Percentiles rank a stretch among this genome's conserved stretches.
Conservation (phyloP, 2,329 filamentous ascomycete genomes). For the Hypoxylon sp. region DNA sequence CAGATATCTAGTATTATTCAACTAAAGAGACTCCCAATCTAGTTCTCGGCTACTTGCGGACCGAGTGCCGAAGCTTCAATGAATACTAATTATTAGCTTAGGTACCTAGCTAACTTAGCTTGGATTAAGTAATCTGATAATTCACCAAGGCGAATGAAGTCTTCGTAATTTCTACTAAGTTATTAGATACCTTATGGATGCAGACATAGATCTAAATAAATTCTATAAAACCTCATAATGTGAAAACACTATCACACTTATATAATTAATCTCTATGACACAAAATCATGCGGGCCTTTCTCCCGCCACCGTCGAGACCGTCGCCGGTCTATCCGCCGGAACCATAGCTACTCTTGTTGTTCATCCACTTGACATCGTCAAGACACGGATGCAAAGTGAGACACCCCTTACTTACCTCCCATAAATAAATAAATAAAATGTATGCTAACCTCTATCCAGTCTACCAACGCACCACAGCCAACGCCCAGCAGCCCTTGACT, state of each 20-base stretch:
- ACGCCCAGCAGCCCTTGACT: constrained; percentile 52
- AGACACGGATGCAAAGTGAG: constrained; percentile 90
- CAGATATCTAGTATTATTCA: no score
- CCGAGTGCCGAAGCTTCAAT: constrained; percentile 6
- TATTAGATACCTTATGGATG: no score
- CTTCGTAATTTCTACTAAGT: no score
- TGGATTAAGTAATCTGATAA: constrained; percentile 9
- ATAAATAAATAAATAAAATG: constrained; percentile 22
- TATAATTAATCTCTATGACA: constrained; percentile 54
- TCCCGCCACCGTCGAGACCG: constrained; percentile 82
- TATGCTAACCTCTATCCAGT: constrained; percentile 47
- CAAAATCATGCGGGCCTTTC: constrained; percentile 68
- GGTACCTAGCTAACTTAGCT: neutral
- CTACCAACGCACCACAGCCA: constrained; percentile 56
- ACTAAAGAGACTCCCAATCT: constrained; percentile 7
- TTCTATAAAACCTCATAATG: constrained; percentile 14
- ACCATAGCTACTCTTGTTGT: constrained; percentile 85
- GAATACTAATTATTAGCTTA: no score
- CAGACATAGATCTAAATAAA: no score
- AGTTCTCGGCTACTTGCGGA: constrained; percentile 19
- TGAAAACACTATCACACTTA: no score
- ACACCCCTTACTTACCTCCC: constrained; percentile 37
- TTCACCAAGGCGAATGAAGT: no score
- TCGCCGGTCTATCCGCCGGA: constrained; percentile 90
- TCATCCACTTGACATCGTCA: constrained; percentile 94